phyloP scores from a whole-genome alignment of 768 basidiomycete species.

The Leccinum imitatum region DNA sequence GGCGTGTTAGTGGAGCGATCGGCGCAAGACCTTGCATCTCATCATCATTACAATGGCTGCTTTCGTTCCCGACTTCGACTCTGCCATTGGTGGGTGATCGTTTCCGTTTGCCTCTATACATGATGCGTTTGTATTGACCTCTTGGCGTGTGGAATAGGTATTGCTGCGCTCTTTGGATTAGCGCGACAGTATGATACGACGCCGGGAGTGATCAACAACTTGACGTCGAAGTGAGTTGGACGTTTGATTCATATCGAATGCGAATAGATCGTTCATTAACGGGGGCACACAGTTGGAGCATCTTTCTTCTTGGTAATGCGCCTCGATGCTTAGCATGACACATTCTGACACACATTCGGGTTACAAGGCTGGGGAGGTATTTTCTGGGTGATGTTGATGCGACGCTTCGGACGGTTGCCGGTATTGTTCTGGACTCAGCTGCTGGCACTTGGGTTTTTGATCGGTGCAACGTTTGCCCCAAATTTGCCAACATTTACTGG shows the following conservation, averaged over 20 bases:
- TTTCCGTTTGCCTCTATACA: background rate
- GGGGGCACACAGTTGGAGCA: constrained; percentile 39
- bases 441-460: constrained; percentile 44
- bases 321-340: background rate
- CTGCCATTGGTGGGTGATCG: constrained; percentile 42
- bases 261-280: background rate
- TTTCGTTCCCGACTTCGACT: constrained; percentile 54
- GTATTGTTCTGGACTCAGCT: constrained; percentile 37
- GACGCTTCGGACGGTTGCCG: constrained; percentile 31
- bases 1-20: constrained; percentile 40
- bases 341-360: constrained; percentile 8
- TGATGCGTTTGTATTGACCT: background rate
- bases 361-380: constrained; percentile 31
- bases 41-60: constrained; percentile 51
- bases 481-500: constrained; percentile 48
- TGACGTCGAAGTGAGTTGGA: constrained; percentile 42
- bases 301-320: constrained; percentile 42
- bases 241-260: background rate
- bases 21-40: constrained; percentile 46
- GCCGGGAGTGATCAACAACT: constrained; percentile 47
- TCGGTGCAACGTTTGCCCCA: constrained; percentile 53
- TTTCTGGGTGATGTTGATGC: constrained; percentile 31
- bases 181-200: constrained; percentile 46
- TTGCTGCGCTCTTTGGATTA: constrained; percentile 49
- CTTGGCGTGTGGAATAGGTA: constrained; percentile 33